These are phyloP conservation scores for Fagopyrum tataricum DNA, from an alignment of 148 eudicot species.

Conservation along the genomic window DNA sequence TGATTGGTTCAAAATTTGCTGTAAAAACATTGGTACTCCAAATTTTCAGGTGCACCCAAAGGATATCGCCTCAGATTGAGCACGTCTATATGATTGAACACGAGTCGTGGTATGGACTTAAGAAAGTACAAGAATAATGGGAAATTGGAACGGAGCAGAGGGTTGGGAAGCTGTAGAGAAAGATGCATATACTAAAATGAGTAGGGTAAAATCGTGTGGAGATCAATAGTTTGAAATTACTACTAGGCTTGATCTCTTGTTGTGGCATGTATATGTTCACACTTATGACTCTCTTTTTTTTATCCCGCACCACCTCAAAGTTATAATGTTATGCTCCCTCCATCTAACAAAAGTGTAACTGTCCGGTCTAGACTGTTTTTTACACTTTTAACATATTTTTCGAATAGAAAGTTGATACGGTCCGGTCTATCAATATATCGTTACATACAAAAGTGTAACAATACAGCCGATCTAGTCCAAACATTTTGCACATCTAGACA, in stretches of 20 bases:
- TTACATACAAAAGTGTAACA: too few relatives aligned
- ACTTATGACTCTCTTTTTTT: not conserved
- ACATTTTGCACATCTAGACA: too few relatives aligned
- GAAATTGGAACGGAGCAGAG: not conserved
- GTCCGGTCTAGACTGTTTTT: too few relatives aligned
- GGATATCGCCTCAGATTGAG: slow-evolving; percentile 7
- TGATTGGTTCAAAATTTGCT: not conserved
- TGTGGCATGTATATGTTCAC: not conserved
- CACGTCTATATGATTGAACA: not conserved
- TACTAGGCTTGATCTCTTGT: too few relatives aligned
- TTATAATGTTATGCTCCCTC: too few relatives aligned
- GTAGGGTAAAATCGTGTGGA: not conserved
- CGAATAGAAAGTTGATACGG: too few relatives aligned
- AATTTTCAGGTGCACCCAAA: slow-evolving; percentile 1
- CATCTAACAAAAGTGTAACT: too few relatives aligned
- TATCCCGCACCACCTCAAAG: too few relatives aligned
- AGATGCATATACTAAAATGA: not conserved
- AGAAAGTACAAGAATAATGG: not conserved
- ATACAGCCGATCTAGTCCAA: too few relatives aligned
- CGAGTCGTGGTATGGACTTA: not conserved
- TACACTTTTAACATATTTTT: too few relatives aligned
- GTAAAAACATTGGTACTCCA: not conserved
- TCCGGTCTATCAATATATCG: too few relatives aligned
- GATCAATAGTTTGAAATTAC: not conserved
- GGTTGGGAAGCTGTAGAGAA: not conserved